Evolutionary conservation across 805 yeast species (phyloP), one percentile per base, ranked within the genome.

Genomic region (Hanseniaspora pseudoguilliermondii): DNA sequence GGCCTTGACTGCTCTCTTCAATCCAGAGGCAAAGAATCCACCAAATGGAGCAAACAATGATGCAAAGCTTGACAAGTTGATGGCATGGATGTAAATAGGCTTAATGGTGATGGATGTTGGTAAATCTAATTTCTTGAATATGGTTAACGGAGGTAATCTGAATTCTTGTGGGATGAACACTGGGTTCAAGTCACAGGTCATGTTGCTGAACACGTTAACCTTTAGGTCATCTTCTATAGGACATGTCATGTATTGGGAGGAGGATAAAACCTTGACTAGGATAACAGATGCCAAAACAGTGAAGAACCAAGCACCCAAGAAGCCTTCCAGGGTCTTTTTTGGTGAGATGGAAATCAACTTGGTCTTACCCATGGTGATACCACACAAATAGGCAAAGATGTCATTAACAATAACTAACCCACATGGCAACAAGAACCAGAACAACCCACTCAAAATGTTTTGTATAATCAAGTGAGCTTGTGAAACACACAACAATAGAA

Each of bases 21-120:
- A 76, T n/a, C 97, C 98, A 54, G 95, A 84, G 7, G 97, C 97
- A 65, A 93, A 93, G 69, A 93, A 93, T 1, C 98, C 98, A 55
- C 98, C 98, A 67, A 93, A 93, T 58, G 98, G 98, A 3, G 98
- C 98, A 68, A 93, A 84, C 61, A 93, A 76, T 0, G 97, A 91
- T 1, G 98, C 97, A 75, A 93, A 93, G 3, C 95, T 84, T 16
- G 97, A 95, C 58, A 91, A 73, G 44, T 83, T 77, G 57, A 88
- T 77, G 1, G 95, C 83, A 68, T 93, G 98, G 74, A 90, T 79
- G 69, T 91, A 89, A 52, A 93, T 82, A 49, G 98, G 97, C 64
- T 86, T 87, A 47, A 89, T 64, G 16, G 81, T 76, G 18, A 88
- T 66, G 34, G 73, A 74, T 13, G 78, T 79, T 18, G 56, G 32